A percentile compares a stretch with the other conserved stretches of the same genome.
Conservation (phyloP, 108 stramenopile species). For the Discostella pseudostelligera region DNA sequence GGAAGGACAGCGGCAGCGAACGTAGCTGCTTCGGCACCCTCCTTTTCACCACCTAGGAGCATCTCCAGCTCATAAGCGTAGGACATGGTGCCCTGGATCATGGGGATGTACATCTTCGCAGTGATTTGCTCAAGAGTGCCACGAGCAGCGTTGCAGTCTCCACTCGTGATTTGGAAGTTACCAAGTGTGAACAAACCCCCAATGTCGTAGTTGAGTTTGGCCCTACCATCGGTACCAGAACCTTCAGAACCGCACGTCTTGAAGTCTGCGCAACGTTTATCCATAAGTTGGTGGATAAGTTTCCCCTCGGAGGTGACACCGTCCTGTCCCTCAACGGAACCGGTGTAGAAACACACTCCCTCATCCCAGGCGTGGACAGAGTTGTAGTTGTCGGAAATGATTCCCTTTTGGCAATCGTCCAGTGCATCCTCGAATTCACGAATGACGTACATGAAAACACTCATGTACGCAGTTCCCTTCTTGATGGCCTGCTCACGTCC, state of each 20-base stretch:
- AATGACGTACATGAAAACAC: slow-evolving; percentile 73
- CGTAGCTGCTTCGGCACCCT: slow-evolving; percentile 62
- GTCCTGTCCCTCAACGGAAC: slow-evolving; percentile 51
- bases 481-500: slow-evolving; percentile 62
- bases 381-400: slow-evolving; percentile 60
- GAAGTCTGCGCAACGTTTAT: slow-evolving; percentile 62
- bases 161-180: slow-evolving; percentile 41
- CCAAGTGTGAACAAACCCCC: slow-evolving; percentile 57
- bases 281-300: slow-evolving; percentile 58
- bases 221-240: slow-evolving; percentile 38
- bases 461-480: slow-evolving; percentile 69
- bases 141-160: slow-evolving; percentile 54
- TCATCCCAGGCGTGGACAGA: slow-evolving; percentile 71
- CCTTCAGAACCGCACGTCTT: slow-evolving; percentile 60
- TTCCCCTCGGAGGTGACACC: slow-evolving; percentile 48
- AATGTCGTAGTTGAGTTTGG: slow-evolving; percentile 56
- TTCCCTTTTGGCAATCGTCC: slow-evolving; percentile 62
- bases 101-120: slow-evolving; percentile 64
- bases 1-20: slow-evolving; percentile 81
- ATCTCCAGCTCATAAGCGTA: slow-evolving; percentile 63
- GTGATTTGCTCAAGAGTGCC: slow-evolving; percentile 50
- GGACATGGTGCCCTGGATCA: slow-evolving; percentile 72
- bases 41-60: slow-evolving; percentile 51
- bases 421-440: slow-evolving; percentile 73
- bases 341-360: slow-evolving; percentile 65